These are phyloP conservation scores for Trypethelium eluteriae DNA, from an alignment of 495 filamentous ascomycete species.

Conservation along the genomic window DNA sequence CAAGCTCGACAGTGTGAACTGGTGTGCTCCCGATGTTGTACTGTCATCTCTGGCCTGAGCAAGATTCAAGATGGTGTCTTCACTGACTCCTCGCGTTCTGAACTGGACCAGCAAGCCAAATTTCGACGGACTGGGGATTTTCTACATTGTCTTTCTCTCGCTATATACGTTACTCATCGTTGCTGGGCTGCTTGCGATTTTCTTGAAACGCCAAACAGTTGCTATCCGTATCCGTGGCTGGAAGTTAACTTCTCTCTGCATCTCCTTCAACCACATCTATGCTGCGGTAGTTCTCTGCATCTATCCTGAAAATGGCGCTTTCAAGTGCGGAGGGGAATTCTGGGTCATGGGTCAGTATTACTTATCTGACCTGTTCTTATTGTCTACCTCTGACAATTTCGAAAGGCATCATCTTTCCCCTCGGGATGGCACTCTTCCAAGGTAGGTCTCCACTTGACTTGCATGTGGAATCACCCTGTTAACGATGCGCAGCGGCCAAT, in stretches of 20 bases:
- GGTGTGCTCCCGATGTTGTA: not conserved
- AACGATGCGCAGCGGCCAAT: conserved; percentile 1
- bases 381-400: not conserved
- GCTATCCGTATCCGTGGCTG: conserved; percentile 7
- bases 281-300: conserved; percentile 51
- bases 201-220: not conserved
- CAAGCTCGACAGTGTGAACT: not conserved
- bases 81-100: not conserved
- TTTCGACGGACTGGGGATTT: conserved; percentile 1
- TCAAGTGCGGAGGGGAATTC: conserved; percentile 53
- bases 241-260: conserved; percentile 32
- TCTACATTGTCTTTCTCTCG: conserved; percentile 1
- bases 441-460: conserved; percentile 22
- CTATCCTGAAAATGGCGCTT: conserved; percentile 51
- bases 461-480: not conserved
- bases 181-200: not conserved
- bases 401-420: conserved; percentile 52
- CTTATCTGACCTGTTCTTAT: not conserved
- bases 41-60: not conserved
- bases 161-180: not conserved
- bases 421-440: conserved; percentile 65
- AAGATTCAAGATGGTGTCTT: not conserved
- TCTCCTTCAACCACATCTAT: conserved; percentile 59
- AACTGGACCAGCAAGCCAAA: not conserved
- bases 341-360: conserved; percentile 56